Percentiles rank a stretch among this genome's conserved stretches.
These are phyloP conservation scores for Capsicum rhomboideum DNA, from an alignment of 257 asterid species.

Conservation along the genomic window DNA sequence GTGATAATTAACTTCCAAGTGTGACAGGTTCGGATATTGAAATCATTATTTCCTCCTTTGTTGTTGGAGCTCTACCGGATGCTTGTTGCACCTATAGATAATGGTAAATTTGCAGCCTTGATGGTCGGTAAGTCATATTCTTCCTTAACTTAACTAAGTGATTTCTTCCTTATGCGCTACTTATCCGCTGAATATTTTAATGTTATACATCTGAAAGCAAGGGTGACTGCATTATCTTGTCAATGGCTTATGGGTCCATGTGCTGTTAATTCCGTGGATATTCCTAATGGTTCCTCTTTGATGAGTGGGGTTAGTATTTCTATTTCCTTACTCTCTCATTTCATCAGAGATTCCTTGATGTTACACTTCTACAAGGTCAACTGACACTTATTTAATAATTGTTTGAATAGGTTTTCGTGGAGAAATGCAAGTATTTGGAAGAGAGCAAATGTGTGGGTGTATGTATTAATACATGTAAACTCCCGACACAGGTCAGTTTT, in stretches of 20 bases:
- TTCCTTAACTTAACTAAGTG: background rate
- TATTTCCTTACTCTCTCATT: background rate
- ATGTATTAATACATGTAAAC: conserved; percentile 80
- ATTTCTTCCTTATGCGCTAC: background rate
- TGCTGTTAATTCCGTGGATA: conserved; percentile 51
- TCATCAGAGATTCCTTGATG: background rate
- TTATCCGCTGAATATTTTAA: background rate
- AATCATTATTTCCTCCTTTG: conserved; percentile 61
- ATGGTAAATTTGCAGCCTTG: conserved; percentile 62
- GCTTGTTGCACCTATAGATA: conserved; percentile 60
- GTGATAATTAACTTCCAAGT: background rate
- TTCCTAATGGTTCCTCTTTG: conserved; percentile 60
- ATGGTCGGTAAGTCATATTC: conserved; percentile 67
- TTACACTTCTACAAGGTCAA: background rate
- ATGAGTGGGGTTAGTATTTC: conserved; percentile 56
- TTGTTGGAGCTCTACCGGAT: conserved; percentile 54
- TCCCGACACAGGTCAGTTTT: conserved; percentile 74
- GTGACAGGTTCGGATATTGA: conserved; percentile 53
- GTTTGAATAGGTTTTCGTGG: conserved; percentile 56
- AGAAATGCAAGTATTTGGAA: conserved; percentile 87
- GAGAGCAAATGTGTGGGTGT: conserved; percentile 91
- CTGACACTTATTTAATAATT: background rate
- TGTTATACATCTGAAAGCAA: conserved; percentile 45
- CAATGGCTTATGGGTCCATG: conserved; percentile 94
- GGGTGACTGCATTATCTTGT: conserved; percentile 80